phyloP scores from a whole-genome alignment of 345 rosid genomes.

The Populus ilicifolia region DNA sequence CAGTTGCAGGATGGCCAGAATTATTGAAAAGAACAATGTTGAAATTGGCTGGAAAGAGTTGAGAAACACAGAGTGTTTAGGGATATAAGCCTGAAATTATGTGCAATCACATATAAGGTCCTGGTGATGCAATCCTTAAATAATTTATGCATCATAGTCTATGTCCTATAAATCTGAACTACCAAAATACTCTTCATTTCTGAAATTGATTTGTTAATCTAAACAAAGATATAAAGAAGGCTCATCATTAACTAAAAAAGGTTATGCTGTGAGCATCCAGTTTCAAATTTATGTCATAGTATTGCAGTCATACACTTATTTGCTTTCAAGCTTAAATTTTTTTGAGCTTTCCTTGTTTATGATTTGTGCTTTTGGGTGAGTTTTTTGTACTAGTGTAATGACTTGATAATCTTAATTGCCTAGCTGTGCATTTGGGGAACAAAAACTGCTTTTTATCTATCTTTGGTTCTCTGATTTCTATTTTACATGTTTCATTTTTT shows the following conservation, averaged over 20 bases:
- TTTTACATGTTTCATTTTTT: background rate
- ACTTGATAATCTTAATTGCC: background rate
- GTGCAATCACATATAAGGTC: background rate
- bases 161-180: background rate
- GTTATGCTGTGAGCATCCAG: background rate
- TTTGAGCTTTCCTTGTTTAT: background rate
- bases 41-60: background rate
- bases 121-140: background rate
- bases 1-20: background rate
- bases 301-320: background rate
- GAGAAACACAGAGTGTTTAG: background rate
- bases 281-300: background rate
- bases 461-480: background rate
- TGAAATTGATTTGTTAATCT: background rate
- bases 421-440: background rate
- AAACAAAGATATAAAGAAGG: background rate
- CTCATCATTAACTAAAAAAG: background rate
- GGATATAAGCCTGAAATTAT: background rate
- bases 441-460: background rate
- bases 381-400: background rate
- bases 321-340: background rate
- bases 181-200: background rate
- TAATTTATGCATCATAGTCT: background rate
- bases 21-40: background rate
- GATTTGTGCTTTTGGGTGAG: background rate